Base-by-base conservation (phyloP, 768 basidiomycete genomes). In the Sporobolomyces phaffii region DNA sequence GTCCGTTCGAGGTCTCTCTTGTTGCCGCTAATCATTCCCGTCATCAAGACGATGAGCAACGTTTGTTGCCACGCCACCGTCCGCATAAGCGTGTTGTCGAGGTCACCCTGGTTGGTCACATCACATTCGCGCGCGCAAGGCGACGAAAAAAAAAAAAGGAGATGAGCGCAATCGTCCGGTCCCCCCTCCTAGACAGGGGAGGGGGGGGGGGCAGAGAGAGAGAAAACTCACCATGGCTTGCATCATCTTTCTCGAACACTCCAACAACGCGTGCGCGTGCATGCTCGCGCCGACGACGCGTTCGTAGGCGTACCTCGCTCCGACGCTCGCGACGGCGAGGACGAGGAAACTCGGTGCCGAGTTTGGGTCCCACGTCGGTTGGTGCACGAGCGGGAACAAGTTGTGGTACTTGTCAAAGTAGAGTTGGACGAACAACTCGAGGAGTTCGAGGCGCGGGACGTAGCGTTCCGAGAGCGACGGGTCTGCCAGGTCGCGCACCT, bases 301-400 rank as follows among this genome's bases (percentile, higher is more conserved):
- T 29, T 67, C 69, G 26, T 52, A 24, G 5, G 69, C 65, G 53
- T 66, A 67, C 34, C 69, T 26, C 38, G 69, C 69, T 11, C 69
- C 69, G 26, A 71, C 62, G 52, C 58, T 61, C 28, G 65, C 65
- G 58, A 71, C 48, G 38, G 69, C 65, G 18, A 71, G 59, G 18
- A 71, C 58, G 17, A 71, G 53, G 62, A 66, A 71, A 31, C 52
- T 57, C 38, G 69, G 69, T 15, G 58, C 65, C 38, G 60, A 53
- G 64, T 71, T 71, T 13, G 69, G 65, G 44, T 71, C 69, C 53
- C 65, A 71, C 20, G 69, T 67, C 36, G 69, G 65, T 43, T 56
- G 40, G 54, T 71, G 69, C 5, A 71, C 34, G 41, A 67, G 49
- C 17, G 69, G 69, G 51, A 66, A 54, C 13, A 57, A 47, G 4